These are phyloP conservation scores for Trametopsis cervina DNA, from an alignment of 768 basidiomycete species.

Conservation along the genomic window DNA sequence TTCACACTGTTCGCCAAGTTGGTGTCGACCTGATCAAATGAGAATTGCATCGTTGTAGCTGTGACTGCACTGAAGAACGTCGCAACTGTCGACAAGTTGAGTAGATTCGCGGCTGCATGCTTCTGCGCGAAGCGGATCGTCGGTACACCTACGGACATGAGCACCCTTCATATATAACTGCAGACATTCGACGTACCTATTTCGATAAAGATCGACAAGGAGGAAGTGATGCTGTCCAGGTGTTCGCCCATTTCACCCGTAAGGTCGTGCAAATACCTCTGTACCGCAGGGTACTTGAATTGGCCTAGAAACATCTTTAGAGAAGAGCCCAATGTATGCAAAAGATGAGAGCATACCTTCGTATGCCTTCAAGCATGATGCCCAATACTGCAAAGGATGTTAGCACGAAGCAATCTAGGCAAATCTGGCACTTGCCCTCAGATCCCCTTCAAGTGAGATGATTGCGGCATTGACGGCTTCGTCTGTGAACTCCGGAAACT, in stretches of 20 bases:
- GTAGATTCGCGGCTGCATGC: slow-evolving; percentile 51
- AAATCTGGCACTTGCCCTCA: slow-evolving; percentile 38
- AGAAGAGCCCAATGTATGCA: neutral
- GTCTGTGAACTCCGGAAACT: slow-evolving; percentile 72
- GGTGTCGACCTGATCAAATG: slow-evolving; percentile 36
- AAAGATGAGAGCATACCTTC: slow-evolving; percentile 31
- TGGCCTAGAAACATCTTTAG: slow-evolving; percentile 39
- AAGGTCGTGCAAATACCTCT: slow-evolving; percentile 67
- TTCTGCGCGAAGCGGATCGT: slow-evolving; percentile 71
- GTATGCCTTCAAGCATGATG: slow-evolving; percentile 61
- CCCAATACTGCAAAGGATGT: slow-evolving; percentile 50
- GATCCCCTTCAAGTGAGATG: slow-evolving; percentile 57
- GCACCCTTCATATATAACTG: too few species aligned
- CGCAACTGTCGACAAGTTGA: slow-evolving; percentile 67
- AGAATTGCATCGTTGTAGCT: slow-evolving; percentile 64
- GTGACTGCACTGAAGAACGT: slow-evolving; percentile 76
- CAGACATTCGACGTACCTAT: slow-evolving; percentile 47
- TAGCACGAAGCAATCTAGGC: neutral
- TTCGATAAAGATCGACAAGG: slow-evolving; percentile 67
- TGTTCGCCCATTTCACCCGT: slow-evolving; percentile 71
- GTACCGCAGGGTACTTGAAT: slow-evolving; percentile 62
- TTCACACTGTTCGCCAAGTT: slow-evolving; percentile 48
- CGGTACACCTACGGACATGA: slow-evolving; percentile 55
- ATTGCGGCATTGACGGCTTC: slow-evolving; percentile 66
- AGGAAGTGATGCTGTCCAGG: slow-evolving; percentile 56